phyloP scores from a whole-genome alignment of 192 early-diverging fungal genomes.

The Pilaira anomala region DNA sequence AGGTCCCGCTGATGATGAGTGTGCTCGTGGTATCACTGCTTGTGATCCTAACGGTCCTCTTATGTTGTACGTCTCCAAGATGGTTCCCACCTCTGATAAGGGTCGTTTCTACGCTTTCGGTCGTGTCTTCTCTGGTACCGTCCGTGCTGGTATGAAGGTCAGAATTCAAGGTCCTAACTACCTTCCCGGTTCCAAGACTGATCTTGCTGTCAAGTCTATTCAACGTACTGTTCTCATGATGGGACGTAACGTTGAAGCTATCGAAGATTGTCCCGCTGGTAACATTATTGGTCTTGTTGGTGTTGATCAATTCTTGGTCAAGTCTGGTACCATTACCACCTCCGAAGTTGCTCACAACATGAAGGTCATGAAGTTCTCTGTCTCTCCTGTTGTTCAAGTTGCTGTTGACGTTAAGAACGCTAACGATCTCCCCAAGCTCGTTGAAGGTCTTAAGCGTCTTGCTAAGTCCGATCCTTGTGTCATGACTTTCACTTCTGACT shows the following conservation, averaged over 20 bases:
- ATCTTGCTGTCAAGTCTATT: conserved; percentile 92
- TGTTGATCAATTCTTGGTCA: conserved; percentile 99
- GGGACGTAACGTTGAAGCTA: conserved; percentile 96
- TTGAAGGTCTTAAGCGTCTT: conserved; percentile 99
- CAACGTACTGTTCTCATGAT: conserved; percentile 99
- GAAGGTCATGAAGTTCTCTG: conserved; percentile 99
- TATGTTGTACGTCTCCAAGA: conserved; percentile 99
- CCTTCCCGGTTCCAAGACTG: conserved; percentile 83
- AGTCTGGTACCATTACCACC: conserved; percentile 98
- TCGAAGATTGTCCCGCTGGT: conserved; percentile 98
- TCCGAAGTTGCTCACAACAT: conserved; percentile 93
- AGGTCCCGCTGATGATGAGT: conserved; percentile 93
- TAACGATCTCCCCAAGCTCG: conserved; percentile 97
- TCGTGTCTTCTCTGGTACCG: conserved; percentile 99
- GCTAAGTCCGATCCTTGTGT: conserved; percentile 99
- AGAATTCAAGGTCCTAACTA: conserved; percentile 98
- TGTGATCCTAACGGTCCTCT: conserved; percentile 95
- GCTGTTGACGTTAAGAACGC: conserved; percentile 98
- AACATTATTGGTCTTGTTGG: conserved; percentile 99
- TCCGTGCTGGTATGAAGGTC: conserved; percentile 95
- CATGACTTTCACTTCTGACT: conserved; percentile 78
- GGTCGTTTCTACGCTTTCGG: conserved; percentile 99
- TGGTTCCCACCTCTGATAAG: conserved; percentile 98
- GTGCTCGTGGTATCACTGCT: conserved; percentile 79
- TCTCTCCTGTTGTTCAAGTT: conserved; percentile 96